Evolutionary conservation across 192 early-diverging fungal genomes (phyloP).

Genomic region (Linnemannia zychae): DNA sequence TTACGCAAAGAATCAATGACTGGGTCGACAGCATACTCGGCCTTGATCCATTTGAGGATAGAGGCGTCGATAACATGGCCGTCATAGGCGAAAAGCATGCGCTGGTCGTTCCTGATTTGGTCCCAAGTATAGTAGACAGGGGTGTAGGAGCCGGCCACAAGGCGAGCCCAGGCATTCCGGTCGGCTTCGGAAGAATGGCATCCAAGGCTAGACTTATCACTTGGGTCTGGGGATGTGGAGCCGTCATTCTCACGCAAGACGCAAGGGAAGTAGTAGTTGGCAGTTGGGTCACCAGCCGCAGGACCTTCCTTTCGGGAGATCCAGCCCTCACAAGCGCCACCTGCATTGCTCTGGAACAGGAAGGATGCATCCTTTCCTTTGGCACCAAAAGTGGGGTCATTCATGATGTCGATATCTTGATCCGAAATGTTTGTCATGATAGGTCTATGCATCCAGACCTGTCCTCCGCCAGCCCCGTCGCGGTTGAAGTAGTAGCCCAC

Average conservation of each 20-base stretch:
- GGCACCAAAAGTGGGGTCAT: constrained; percentile 59
- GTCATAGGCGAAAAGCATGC: constrained; percentile 66
- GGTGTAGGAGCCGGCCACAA: constrained; percentile 56
- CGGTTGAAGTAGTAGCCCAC: constrained; percentile 72
- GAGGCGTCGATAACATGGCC: constrained; percentile 58
- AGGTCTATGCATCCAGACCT: constrained; percentile 58
- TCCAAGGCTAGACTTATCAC: constrained; percentile 56
- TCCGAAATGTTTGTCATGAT: constrained; percentile 26
- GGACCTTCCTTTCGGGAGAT: constrained; percentile 26
- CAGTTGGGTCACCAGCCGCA: constrained; percentile 21
- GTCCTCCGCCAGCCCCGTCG: constrained; percentile 22
- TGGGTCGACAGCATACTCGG: constrained; percentile 73
- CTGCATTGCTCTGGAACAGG: constrained; percentile 72
- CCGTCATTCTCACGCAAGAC: constrained; percentile 27
- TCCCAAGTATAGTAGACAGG: constrained; percentile 57
- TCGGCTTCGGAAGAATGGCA: constrained; percentile 63
- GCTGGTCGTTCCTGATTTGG: constrained; percentile 61
- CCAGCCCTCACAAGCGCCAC: constrained; percentile 56
- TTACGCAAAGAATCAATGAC: constrained; percentile 44
- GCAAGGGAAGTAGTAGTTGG: constrained; percentile 46
- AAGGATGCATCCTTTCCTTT: constrained; percentile 81
- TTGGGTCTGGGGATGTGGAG: constrained; percentile 56
- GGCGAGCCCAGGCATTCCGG: constrained; percentile 50
- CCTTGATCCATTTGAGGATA: constrained; percentile 66
- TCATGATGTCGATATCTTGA: constrained; percentile 60